Evolutionary conservation across 345 rosid genomes (phyloP), one percentile per base, ranked within the genome.

Genomic region (Syzygium aqueum): DNA sequence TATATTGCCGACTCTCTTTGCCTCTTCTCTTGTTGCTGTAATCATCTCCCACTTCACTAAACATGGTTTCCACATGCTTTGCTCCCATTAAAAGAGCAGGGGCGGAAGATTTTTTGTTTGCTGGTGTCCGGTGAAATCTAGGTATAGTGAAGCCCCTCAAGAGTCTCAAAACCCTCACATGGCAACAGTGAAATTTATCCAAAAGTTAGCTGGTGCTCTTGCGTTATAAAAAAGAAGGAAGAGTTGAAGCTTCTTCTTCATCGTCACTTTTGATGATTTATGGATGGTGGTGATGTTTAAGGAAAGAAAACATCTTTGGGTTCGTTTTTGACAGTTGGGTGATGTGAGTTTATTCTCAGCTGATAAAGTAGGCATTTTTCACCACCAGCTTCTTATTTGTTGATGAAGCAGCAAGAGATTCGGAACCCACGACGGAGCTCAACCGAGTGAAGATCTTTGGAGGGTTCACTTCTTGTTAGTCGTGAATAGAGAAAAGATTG

Each of bases 281-380:
- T 73, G 25, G 80, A 33, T 33, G 80, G 87, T 73, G 80, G 87
- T 90, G 91, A 90, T 92, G 85, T 90, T 90, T 91, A 85, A 86
- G 53, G 82, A 89, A 89, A 89, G 61, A 56, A 56, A 54, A 87
- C 46, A 10, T 23, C 86, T 90, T 86, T 85, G 56, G 90, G 90
- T 61, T 78, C 84, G 88, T 85, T 86, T 28, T 87, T n/a, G 88
- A 91, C 87, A 84, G 77, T 82, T 8, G 87, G 87, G 53, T 59
- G 88, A 51, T n/a, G n/a, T 37, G 87, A 87, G 85, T 37, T 37
- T 28, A 77, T 51, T 54, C 46, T 33, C 80, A 73, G 80, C 80
- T 33, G 80, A 73, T 33, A 73, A 73, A 73, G 80, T 73, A 87
- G 85, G 53, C 56, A 56, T 85, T 85, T 85, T 86, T 73, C 80